Evolutionary conservation across 2,329 filamentous ascomycete genomes (phyloP).

Genomic region (Fusarium decemcellulare): DNA sequence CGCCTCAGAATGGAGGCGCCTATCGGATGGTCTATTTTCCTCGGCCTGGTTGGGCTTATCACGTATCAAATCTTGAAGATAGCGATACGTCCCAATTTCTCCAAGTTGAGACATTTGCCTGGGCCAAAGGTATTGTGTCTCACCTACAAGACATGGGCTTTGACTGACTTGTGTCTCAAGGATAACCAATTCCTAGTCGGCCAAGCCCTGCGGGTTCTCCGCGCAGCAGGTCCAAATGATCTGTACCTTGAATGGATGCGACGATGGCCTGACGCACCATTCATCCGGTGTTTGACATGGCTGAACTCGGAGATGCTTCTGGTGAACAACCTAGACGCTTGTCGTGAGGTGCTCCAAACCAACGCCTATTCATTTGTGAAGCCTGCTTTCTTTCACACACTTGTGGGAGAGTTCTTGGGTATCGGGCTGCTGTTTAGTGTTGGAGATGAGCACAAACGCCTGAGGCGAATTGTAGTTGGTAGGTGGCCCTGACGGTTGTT

Average conservation of each 20-base stretch:
- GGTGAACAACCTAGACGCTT: conserved; percentile 27
- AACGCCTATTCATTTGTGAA: conserved; percentile 27
- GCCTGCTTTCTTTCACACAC: conserved; percentile 24
- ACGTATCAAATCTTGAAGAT: too few species aligned
- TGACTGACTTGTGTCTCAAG: background rate
- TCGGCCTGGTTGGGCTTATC: too few species aligned
- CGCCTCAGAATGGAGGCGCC: too few species aligned
- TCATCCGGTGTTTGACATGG: conserved; percentile 27
- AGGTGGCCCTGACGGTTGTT: accelerated
- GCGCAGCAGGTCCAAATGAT: conserved; percentile 15
- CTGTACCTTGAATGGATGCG: conserved; percentile 27
- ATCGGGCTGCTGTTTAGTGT: conserved; percentile 25
- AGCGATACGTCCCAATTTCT: too few species aligned
- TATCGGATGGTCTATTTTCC: too few species aligned
- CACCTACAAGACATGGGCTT: too few species aligned
- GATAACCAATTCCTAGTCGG: conserved; percentile 9
- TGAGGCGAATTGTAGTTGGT: conserved; percentile 20
- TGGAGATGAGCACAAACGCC: conserved; percentile 26
- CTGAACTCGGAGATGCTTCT: conserved; percentile 25
- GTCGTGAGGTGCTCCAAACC: conserved; percentile 27
- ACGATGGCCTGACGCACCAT: conserved; percentile 24
- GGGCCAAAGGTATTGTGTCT: too few species aligned
- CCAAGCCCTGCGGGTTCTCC: conserved; percentile 16
- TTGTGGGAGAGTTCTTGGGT: conserved; percentile 32
- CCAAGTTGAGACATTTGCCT: too few species aligned